Percentiles rank a stretch among this genome's conserved stretches.
Conservation (phyloP, 2,329 filamentous ascomycete genomes). For the Fragosphaeria purpurea region DNA sequence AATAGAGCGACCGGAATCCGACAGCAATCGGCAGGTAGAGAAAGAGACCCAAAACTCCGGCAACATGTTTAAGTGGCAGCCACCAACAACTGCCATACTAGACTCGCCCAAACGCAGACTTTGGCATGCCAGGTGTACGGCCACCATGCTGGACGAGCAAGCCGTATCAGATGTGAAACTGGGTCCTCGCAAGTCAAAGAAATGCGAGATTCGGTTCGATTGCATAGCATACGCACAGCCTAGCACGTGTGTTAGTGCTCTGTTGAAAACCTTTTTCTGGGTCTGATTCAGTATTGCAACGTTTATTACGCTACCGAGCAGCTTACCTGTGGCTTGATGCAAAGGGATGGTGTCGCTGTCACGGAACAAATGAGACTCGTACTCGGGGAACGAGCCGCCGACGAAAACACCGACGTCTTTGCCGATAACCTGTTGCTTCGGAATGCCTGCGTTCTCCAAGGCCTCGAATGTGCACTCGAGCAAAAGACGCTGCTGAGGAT, state of each 20-base stretch:
- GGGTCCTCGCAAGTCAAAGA: slow-evolving; percentile 44
- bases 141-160: slow-evolving; percentile 41
- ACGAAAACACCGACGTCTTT: slow-evolving; percentile 40
- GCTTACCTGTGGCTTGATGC: slow-evolving; percentile 40
- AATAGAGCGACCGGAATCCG: slow-evolving; percentile 39
- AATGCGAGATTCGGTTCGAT: slow-evolving; percentile 44
- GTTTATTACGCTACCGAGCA: too few relatives aligned
- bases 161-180: slow-evolving; percentile 43
- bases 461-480: slow-evolving; percentile 46
- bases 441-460: slow-evolving; percentile 41
- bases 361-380: slow-evolving; percentile 33
- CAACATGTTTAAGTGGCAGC: slow-evolving; percentile 36
- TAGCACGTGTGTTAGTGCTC: slow-evolving; percentile 10
- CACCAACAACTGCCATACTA: slow-evolving; percentile 35
- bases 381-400: slow-evolving; percentile 37
- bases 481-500: slow-evolving; percentile 43
- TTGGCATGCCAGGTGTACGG: slow-evolving; percentile 40
- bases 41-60: slow-evolving; percentile 38
- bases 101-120: slow-evolving; percentile 37
- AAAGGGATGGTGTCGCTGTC: slow-evolving; percentile 39
- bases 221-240: slow-evolving; percentile 40
- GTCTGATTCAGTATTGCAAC: too few relatives aligned
- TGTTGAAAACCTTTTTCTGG: not conserved
- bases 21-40: slow-evolving; percentile 36
- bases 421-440: slow-evolving; percentile 36